Conservation (phyloP, 2,329 filamentous ascomycete species). For the Orbilia quercus region DNA sequence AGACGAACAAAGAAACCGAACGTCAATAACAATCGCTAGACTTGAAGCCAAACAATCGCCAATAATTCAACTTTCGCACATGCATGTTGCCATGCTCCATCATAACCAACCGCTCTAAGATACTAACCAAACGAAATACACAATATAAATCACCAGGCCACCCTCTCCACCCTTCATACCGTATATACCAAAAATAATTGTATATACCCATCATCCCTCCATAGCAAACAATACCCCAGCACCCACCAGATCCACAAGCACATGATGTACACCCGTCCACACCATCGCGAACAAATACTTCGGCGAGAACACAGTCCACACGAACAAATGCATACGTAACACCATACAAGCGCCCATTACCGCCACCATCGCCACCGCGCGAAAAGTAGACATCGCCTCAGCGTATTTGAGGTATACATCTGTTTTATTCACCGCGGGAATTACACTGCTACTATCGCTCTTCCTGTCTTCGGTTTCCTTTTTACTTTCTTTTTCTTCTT, state of each 20-base stretch:
- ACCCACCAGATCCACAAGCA: constrained; percentile 75
- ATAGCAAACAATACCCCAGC: constrained; percentile 70
- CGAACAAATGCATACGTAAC: constrained; percentile 88
- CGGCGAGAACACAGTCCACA: constrained; percentile 98
- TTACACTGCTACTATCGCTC: background rate
- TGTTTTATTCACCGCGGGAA: background rate
- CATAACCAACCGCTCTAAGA: no score
- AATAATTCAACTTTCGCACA: no score
- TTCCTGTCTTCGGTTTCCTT: background rate
- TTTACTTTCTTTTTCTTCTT: constrained; percentile 4
- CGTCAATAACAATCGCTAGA: no score
- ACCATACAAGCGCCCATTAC: constrained; percentile 90
- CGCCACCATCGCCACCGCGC: constrained; percentile 72
- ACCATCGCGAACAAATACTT: constrained; percentile 94
- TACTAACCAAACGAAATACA: no score
- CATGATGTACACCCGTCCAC: constrained; percentile 86
- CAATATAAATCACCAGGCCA: no score
- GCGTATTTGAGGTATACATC: constrained; percentile 47
- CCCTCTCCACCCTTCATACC: background rate
- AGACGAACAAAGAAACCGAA: background rate
- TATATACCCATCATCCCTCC: constrained; percentile 13
- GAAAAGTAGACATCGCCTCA: constrained; percentile 75
- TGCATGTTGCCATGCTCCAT: no score
- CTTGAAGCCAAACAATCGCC: no score
- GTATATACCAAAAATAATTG: no score